Evolutionary conservation across 1,284 basidiomycete genomes (phyloP).

Genomic region (Ganoderma resinaceum): DNA sequence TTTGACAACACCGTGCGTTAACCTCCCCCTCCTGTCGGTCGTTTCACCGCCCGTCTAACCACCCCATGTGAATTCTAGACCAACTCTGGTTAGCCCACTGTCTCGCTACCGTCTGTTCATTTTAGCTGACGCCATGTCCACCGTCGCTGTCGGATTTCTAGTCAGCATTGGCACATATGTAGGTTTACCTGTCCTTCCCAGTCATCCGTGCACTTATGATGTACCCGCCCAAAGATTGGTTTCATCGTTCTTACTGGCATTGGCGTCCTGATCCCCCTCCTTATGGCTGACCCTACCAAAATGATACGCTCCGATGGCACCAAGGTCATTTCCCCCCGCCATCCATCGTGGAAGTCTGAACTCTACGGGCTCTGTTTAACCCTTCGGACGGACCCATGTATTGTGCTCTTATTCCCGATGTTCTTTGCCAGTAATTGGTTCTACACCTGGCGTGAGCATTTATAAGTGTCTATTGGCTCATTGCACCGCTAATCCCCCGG

Average conservation of each 20-base stretch:
- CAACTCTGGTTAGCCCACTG: conserved; percentile 39
- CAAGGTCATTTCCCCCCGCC: conserved; percentile 60
- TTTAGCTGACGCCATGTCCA: conserved; percentile 23
- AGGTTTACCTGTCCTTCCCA: conserved; percentile 34
- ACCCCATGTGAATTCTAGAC: conserved; percentile 30
- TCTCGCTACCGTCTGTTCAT: conserved; percentile 2
- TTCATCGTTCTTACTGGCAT: conserved; percentile 74
- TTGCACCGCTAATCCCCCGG: background rate
- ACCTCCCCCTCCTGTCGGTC: background rate
- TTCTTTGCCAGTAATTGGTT: conserved; percentile 80
- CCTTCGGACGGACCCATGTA: conserved; percentile 55
- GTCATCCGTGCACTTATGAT: conserved; percentile 1
- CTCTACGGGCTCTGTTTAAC: conserved; percentile 58
- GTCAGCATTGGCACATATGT: conserved; percentile 71
- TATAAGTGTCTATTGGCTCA: background rate
- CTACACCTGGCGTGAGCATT: conserved; percentile 71
- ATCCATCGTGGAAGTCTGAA: conserved; percentile 75
- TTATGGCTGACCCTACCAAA: conserved; percentile 73
- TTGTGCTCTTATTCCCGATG: conserved; percentile 55
- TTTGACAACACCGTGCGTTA: conserved; percentile 48
- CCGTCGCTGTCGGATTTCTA: conserved; percentile 29
- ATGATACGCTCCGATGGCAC: conserved; percentile 81
- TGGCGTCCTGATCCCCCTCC: conserved; percentile 66
- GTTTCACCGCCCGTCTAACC: conserved; percentile 3
- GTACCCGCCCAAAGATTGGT: conserved; percentile 57